Evolutionary conservation across 140 eudicot species (phyloP), one percentile per base, ranked within the genome.

Genomic region (Flaveria floridana): DNA sequence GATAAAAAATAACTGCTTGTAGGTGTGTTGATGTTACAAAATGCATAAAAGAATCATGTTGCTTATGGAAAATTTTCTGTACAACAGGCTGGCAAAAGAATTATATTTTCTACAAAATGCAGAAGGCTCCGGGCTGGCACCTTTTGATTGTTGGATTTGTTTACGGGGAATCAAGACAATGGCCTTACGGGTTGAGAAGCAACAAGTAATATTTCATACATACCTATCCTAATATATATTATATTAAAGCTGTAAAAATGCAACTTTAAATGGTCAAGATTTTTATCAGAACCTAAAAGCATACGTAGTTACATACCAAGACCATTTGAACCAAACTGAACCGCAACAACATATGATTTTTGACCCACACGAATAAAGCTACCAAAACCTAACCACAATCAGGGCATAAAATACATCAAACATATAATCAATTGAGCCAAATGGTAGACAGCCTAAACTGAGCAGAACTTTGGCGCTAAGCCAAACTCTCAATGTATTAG

Each of bases 131-230:
- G 96, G 96, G 39, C 81, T 95, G 71, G 96, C 99, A 39, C 99
- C 99, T 28, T 95, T 95, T 70, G 99, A 95, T 83, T 95, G 97
- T 74, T 95, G 97, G 97, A 78, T 95, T 12, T 88, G 97, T 73
- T 85, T 91, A 80, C 85, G 97, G 34, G 99, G 97, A 70, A 87
- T 95, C 71, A 91, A 95, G 82, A 91, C 99, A 44, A 91, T 95
- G 99, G 97, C 95, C 7, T 79, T 95, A 57, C 96, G 99, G 41
- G 90, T 95, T 25, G 99, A 95, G 81, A 91, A 91, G 84, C 99
- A 95, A 89, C 96, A 95, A 86, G 99, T 90, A 77, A 42, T 21
- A 23, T 48, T 59, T 48, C 16, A 9, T 63, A 68, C 64, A 18
- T 23, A 23, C 39, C 52, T 76, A 25, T 71, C 50, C 42, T 47